Evolutionary conservation across 352 stramenopile species (phyloP), one percentile per base, ranked within the genome.

Genomic region (Globisporangium nunn): DNA sequence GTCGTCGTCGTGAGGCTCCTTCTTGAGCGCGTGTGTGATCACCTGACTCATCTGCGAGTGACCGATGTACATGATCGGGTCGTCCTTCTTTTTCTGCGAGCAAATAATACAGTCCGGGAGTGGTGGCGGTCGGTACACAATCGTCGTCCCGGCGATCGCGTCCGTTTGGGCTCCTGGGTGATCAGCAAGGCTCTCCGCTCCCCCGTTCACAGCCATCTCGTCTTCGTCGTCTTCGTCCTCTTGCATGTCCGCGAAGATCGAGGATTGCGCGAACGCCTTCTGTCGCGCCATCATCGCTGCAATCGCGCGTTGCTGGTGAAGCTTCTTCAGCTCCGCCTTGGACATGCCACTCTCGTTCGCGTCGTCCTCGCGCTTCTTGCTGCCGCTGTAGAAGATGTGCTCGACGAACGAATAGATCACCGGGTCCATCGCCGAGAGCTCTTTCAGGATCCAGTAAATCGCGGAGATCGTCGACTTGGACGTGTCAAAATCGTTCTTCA

Each of bases 31-130:
- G 45, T 92, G 79, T 0, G 60, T 30, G 37, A 69, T 86, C 15
- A 88, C 75, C 33, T 74, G 64, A 56, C 74, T 92, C 59, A 82
- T 87, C 58, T 94, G 84, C 0, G 79, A 73, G 47, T 91, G 81
- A 5, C 80, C 81, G 60, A 94, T 91, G 60, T 90, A 94, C 84
- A 94, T 92, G 29, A 94, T 71, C 6, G 84, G 78, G 37, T 91
- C 80, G 52, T 84, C 68, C 58, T 82, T 87, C 70, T 92, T 86
- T 61, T 88, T 87, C 50, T 92, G 84, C 17, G 84, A 82, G 35
- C 84, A 94, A 54, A 94, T 92, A 60, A 92, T 92, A 52, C 82
- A 92, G 52, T 92, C 80, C 15, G 84, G 84, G 7, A 80, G 69
- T 4, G 77, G 71, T 6, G 81, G 81, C 14, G 81, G 77, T 0